A percentile compares a stretch with the other conserved stretches of the same genome.
These are phyloP conservation scores for Obelidium mucronatum DNA, from an alignment of 192 early-diverging fungal species.

Conservation along the genomic window DNA sequence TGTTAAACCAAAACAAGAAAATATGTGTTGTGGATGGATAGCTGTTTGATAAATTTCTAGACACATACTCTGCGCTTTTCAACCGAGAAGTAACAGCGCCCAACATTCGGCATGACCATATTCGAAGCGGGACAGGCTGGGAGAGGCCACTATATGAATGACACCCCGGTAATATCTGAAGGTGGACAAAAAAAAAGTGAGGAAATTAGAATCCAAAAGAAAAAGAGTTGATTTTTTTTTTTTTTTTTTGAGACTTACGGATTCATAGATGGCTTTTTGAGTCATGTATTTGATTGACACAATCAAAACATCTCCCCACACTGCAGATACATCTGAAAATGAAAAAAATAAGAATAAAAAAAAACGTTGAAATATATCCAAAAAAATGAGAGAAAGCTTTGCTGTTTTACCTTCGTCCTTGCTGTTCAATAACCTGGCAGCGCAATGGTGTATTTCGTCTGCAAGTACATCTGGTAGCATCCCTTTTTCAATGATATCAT, in stretches of 20 bases:
- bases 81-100: conserved; percentile 48
- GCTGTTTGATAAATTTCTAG: not conserved
- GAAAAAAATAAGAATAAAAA: not conserved
- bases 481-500: conserved; percentile 38
- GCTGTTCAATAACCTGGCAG: conserved; percentile 41
- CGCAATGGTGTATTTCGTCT: conserved; percentile 29
- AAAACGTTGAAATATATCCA: not conserved
- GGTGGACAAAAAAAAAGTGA: not conserved
- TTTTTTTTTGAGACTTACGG: conserved; percentile 26
- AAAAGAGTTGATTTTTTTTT: not conserved
- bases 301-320: conserved; percentile 57
- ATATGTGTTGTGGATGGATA: not conserved
- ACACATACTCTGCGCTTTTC: conserved; percentile 44
- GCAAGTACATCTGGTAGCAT: conserved; percentile 34
- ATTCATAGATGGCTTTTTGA: conserved; percentile 46
- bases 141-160: conserved; percentile 46
- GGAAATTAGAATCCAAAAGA: not conserved
- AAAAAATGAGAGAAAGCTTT: too few relatives aligned
- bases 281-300: conserved; percentile 46
- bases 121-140: conserved; percentile 53
- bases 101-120: conserved; percentile 55
- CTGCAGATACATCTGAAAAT: conserved; percentile 37
- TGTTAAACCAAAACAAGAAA: too few relatives aligned
- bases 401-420: conserved; percentile 53
- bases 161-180: conserved; percentile 52